phyloP scores from a whole-genome alignment of 257 asterid species.

The Lycium ferocissimum region DNA sequence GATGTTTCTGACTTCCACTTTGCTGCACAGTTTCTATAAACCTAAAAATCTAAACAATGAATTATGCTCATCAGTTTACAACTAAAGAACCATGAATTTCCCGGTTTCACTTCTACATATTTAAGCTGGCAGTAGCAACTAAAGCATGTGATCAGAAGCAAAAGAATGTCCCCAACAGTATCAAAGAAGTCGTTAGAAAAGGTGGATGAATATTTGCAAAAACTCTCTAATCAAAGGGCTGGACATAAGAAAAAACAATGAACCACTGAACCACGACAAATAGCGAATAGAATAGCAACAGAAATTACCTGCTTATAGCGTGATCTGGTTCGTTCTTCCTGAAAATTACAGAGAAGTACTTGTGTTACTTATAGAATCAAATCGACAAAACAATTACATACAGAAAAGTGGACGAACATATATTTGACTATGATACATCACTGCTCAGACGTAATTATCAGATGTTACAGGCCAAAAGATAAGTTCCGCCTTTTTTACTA shows the following conservation, averaged over 20 bases:
- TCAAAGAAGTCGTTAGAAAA: background rate
- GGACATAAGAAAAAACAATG: background rate
- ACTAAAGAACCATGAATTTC: background rate
- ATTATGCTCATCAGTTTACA: background rate
- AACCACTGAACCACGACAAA: background rate
- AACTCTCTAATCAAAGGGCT: background rate
- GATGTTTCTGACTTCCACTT: background rate
- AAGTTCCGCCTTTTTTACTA: background rate
- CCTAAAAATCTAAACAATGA: background rate
- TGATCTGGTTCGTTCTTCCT: slow-evolving; percentile 72
- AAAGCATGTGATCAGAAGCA: background rate
- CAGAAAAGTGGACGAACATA: background rate
- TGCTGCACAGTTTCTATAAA: background rate
- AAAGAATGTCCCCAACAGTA: background rate
- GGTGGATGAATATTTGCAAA: background rate
- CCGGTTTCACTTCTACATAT: background rate
- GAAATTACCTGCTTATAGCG: slow-evolving; percentile 70
- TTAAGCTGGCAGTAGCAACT: slow-evolving; percentile 2
- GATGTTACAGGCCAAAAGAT: background rate
- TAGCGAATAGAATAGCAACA: background rate
- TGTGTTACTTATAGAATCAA: slow-evolving; percentile 36
- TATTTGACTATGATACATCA: background rate
- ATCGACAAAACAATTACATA: slow-evolving; percentile 20
- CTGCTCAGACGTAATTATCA: background rate
- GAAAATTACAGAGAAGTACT: slow-evolving; percentile 44